These are phyloP conservation scores for Infundibulicybe gibba DNA, from an alignment of 768 basidiomycete species.

Conservation along the genomic window DNA sequence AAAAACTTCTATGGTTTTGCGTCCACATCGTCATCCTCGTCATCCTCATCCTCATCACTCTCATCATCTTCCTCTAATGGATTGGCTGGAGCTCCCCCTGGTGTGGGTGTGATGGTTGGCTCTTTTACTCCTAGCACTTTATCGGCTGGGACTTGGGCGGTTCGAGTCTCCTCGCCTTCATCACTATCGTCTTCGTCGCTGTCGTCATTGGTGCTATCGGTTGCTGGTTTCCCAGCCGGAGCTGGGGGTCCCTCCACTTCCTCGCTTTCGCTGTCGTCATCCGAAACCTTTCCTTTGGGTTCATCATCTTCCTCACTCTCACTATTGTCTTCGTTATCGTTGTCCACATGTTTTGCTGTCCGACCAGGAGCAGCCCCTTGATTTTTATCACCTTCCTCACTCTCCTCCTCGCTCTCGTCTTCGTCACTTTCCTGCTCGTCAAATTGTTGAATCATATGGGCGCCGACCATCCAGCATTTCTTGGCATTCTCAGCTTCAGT, in stretches of 20 bases:
- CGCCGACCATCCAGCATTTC: conserved; percentile 68
- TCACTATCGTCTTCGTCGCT: conserved; percentile 6
- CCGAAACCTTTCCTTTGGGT: not conserved
- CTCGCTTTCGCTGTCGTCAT: not conserved
- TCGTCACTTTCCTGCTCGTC: conserved; percentile 68
- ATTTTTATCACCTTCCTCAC: conserved; percentile 9
- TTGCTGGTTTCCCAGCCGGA: not conserved
- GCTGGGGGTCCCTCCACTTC: not conserved
- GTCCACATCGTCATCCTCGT: conserved; percentile 10
- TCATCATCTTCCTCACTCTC: conserved; percentile 2
- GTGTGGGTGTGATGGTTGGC: too few species aligned
- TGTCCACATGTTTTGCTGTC: too few species aligned
- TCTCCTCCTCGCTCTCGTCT: conserved; percentile 10
- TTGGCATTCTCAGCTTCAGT: conserved; percentile 49
- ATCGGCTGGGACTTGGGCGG: too few species aligned
- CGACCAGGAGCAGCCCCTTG: too few species aligned
- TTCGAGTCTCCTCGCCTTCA: conserved; percentile 1
- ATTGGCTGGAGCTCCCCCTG: too few species aligned
- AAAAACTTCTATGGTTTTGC: too few species aligned
- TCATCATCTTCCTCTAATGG: conserved; percentile 4
- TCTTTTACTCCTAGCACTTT: too few species aligned
- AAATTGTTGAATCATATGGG: conserved; percentile 77
- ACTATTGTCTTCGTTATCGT: too few species aligned
- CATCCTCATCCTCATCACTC: conserved; percentile 11
- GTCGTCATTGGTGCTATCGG: not conserved